Percentiles rank a stretch among this genome's conserved stretches.
These are phyloP conservation scores for Colletotrichum liriopes DNA, from an alignment of 2,329 filamentous ascomycete genomes.

Conservation along the genomic window DNA sequence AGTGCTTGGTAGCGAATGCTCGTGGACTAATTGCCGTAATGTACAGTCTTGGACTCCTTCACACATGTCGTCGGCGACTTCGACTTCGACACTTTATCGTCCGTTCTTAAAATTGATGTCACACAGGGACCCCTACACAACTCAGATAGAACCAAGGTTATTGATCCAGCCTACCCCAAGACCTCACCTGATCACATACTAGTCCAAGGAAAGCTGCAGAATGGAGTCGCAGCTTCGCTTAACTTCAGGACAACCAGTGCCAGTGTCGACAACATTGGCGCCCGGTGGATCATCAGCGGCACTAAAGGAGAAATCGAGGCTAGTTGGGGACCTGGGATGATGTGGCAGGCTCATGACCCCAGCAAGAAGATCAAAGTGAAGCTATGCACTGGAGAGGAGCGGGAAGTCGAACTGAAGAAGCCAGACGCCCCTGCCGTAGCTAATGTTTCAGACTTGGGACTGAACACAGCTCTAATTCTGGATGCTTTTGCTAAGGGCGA, in stretches of 20 bases:
- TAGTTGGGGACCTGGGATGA: constrained; percentile 15
- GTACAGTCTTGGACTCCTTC: constrained; percentile 53
- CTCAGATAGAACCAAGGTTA: constrained; percentile 43
- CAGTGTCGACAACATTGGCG: constrained; percentile 45
- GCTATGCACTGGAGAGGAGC: constrained; percentile 33
- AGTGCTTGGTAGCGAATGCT: accelerated
- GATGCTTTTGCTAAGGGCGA: constrained; percentile 46
- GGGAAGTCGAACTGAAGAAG: constrained; percentile 17
- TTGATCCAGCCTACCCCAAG: constrained; percentile 46
- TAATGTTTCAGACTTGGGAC: constrained; percentile 33
- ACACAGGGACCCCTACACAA: constrained; percentile 46
- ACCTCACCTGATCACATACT: constrained; percentile 54
- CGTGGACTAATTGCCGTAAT: background rate
- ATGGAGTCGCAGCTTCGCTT: constrained; percentile 51
- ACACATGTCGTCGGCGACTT: constrained; percentile 53
- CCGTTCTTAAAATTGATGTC: constrained; percentile 48
- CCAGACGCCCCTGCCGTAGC: constrained; percentile 36
- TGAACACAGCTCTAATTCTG: constrained; percentile 46
- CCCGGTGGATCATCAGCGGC: constrained; percentile 56
- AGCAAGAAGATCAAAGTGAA: constrained; percentile 44
- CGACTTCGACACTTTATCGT: constrained; percentile 46
- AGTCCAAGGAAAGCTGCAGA: constrained; percentile 52
- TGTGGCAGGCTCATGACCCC: constrained; percentile 43
- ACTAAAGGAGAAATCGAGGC: constrained; percentile 54
- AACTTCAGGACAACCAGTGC: constrained; percentile 45